Evolutionary conservation across 169 alveolate species (phyloP).

Genomic region (Miamiensis avidus): DNA sequence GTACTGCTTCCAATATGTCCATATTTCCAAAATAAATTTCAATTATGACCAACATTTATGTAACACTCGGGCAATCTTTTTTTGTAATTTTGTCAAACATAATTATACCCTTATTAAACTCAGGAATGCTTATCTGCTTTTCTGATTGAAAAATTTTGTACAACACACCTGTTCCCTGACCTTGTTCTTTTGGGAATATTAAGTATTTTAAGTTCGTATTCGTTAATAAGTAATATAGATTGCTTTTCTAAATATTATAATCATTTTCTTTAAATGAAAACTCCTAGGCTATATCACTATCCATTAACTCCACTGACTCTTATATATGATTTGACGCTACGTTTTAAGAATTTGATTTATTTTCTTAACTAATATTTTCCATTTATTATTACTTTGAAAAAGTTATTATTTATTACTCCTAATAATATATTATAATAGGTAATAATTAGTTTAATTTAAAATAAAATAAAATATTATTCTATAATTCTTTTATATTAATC

Average conservation of each 20-base stretch:
- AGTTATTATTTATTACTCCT: no score
- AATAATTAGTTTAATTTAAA: no score
- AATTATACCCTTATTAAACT: not conserved
- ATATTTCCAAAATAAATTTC: not conserved
- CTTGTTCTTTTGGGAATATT: not conserved
- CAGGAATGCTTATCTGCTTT: not conserved
- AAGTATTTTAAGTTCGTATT: not conserved
- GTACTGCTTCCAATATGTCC: not conserved
- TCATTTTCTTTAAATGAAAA: not conserved
- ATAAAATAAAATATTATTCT: no score
- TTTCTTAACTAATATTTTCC: no score
- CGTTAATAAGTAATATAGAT: not conserved
- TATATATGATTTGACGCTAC: no score
- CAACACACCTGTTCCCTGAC: not conserved
- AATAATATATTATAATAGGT: no score
- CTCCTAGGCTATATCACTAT: no score
- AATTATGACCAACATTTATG: not conserved
- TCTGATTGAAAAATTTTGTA: not conserved
- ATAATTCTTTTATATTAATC: no score
- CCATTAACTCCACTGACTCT: no score
- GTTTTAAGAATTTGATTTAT: no score
- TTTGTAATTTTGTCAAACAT: not conserved
- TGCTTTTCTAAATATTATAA: no score
- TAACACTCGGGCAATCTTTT: not conserved
- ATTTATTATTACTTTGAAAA: no score